A percentile compares a stretch with the other conserved stretches of the same genome.
Conservation (phyloP, 2,329 filamentous ascomycete species). For the Bipolaris gigantea region DNA sequence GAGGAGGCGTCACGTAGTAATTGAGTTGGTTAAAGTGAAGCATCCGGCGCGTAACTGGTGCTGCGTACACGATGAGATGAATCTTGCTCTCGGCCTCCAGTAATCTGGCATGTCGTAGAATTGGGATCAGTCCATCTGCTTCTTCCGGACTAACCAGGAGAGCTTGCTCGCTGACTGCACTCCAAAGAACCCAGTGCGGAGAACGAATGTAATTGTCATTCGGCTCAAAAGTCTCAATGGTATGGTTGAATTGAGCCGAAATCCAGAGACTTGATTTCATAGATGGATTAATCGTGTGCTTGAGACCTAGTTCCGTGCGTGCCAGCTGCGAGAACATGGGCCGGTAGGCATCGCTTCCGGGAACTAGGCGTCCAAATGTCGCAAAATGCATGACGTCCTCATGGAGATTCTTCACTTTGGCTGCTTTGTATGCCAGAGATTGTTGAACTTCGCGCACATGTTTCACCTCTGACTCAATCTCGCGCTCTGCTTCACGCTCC, state of each 20-base stretch:
- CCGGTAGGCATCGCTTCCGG: conserved; percentile 44
- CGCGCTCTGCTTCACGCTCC: conserved; percentile 52
- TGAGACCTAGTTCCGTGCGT: conserved; percentile 44
- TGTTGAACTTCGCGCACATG: conserved; percentile 58
- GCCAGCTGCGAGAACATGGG: conserved; percentile 50
- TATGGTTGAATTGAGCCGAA: conserved; percentile 54
- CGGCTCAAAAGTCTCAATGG: conserved; percentile 45
- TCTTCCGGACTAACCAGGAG: conserved; percentile 66
- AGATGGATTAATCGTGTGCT: conserved; percentile 25
- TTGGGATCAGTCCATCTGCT: conserved; percentile 57
- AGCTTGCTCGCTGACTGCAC: conserved; percentile 49
- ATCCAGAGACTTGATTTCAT: conserved; percentile 41
- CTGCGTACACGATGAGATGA: conserved; percentile 60
- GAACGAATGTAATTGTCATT: conserved; percentile 52
- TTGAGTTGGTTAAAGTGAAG: conserved; percentile 58
- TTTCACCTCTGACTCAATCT: conserved; percentile 63
- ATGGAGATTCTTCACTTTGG: conserved; percentile 53
- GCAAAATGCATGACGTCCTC: conserved; percentile 52
- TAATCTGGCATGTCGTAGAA: conserved; percentile 37
- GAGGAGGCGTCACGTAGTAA: conserved; percentile 56
- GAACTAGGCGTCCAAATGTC: conserved; percentile 49
- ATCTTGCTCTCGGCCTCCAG: conserved; percentile 18
- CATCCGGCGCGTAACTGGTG: conserved; percentile 64
- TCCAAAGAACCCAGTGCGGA: conserved; percentile 66
- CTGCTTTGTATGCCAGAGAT: conserved; percentile 46